Percentiles rank a stretch among this genome's conserved stretches.
Evolutionary conservation across 2,329 filamentous ascomycete genomes (phyloP).

Genomic region (Fusarium buxicola): DNA sequence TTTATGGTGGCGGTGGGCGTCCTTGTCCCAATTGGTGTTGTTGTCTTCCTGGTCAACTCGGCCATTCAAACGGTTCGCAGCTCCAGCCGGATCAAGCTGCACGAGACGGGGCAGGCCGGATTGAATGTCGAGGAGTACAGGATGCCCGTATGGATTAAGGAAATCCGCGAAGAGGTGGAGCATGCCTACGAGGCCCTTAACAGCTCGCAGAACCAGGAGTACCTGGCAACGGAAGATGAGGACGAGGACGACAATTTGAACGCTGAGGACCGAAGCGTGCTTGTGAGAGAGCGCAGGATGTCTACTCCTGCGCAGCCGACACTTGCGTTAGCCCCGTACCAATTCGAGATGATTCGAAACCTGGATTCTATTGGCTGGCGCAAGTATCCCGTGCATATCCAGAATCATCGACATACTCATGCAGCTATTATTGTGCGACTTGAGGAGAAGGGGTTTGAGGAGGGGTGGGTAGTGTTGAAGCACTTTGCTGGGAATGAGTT

Average conservation of each 20-base stretch:
- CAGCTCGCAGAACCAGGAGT: conserved; percentile 75
- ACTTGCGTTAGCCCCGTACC: conserved; percentile 80
- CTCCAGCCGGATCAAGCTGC: conserved; percentile 77
- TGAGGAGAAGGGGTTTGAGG: conserved; percentile 74
- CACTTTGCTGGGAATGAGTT: conserved; percentile 88
- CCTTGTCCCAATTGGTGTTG: conserved; percentile 78
- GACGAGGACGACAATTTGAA: conserved; percentile 52
- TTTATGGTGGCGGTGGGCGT: conserved; percentile 73
- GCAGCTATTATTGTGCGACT: conserved; percentile 89
- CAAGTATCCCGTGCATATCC: conserved; percentile 79
- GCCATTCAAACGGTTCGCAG: conserved; percentile 82
- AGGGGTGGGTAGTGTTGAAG: conserved; percentile 80
- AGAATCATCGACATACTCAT: conserved; percentile 83
- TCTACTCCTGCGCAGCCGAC: conserved; percentile 69
- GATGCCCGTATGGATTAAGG: conserved; percentile 79
- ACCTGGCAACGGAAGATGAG: conserved; percentile 69
- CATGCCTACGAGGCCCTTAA: conserved; percentile 80
- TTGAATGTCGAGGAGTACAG: conserved; percentile 78
- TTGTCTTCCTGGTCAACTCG: conserved; percentile 80
- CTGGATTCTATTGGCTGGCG: conserved; percentile 75
- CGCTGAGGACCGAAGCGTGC: conserved; percentile 55
- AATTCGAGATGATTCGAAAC: conserved; percentile 86
- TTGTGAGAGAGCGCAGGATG: conserved; percentile 56
- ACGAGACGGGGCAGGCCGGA: conserved; percentile 77
- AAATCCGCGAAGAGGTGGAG: conserved; percentile 81